Percentiles rank a stretch among this genome's conserved stretches.
Evolutionary conservation across 768 basidiomycete genomes (phyloP).

Genomic region (Pleurotus djamor): DNA sequence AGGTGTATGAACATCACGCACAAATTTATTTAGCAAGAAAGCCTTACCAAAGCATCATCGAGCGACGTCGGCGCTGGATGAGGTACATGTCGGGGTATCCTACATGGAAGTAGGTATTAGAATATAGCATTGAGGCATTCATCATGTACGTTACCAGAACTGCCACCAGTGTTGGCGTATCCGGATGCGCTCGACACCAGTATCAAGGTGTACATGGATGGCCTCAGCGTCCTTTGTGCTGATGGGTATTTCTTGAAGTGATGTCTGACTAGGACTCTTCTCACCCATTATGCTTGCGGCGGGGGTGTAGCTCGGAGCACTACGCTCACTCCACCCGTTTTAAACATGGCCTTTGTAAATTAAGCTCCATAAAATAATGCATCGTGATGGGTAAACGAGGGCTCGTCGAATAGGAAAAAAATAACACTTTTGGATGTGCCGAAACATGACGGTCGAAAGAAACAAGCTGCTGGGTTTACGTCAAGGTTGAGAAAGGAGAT

Average conservation of each 20-base stretch:
- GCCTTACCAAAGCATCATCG: constrained; percentile 48
- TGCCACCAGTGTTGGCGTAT: constrained; percentile 52
- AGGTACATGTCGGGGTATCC: constrained; percentile 61
- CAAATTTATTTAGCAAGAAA: background rate
- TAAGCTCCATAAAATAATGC: background rate
- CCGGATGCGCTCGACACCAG: constrained; percentile 34
- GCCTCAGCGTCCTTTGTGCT: background rate
- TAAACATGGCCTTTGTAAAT: constrained; percentile 1
- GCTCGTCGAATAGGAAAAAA: background rate
- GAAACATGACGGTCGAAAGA: background rate
- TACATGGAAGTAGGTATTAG: constrained; percentile 14
- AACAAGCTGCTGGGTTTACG: background rate
- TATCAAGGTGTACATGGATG: constrained; percentile 31
- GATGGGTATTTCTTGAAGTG: background rate
- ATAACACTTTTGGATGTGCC: background rate
- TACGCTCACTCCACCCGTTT: background rate
- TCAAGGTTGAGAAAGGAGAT: constrained; percentile 3
- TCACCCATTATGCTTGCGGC: constrained; percentile 1
- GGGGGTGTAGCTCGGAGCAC: background rate
- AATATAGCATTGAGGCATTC: background rate
- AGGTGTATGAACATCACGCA: background rate
- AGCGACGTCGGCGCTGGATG: constrained; percentile 53
- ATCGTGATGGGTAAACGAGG: background rate
- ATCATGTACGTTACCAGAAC: constrained; percentile 39
- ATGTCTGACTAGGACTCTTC: background rate